Evolutionary conservation across 2,329 filamentous ascomycete genomes (phyloP), one percentile per base, ranked within the genome.

Genomic region (Metarhizium guizhouense): DNA sequence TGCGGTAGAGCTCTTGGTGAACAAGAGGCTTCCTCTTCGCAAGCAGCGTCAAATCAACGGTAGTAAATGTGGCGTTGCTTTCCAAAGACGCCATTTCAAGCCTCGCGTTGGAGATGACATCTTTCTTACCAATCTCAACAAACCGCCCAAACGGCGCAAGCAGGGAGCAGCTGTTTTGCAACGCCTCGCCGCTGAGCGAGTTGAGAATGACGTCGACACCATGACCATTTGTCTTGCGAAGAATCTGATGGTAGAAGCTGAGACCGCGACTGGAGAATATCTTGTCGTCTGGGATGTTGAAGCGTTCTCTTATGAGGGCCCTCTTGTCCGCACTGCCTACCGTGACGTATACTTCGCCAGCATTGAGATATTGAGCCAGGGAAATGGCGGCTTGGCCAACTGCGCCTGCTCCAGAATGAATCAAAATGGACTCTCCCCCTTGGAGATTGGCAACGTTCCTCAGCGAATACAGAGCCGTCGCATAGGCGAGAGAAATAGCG

Each of bases 121-220:
- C 73, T 47, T 68, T 61, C 56, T 64, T 63, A 1, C 73, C 70
- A 38, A 79, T 70, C 54, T 80, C 76, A 4, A 79, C 61, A 51
- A 79, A 76, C 3, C 71, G 68, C 2, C 76, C 76, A 58, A 75
- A 76, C n/a, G 66, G 67, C 47, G 72, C 72, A 29, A 80, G 63
- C 50, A 71, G 76, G 3, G 68, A 65, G 73, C 72, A 77, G 0
- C 74, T 72, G 38, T 73, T 71, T 1, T 67, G 66, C 2, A 77
- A 62, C 1, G 67, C 61, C 14, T 77, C 74, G 0, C 75, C 76
- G 2, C 70, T 61, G 0, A 78, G 65, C 0, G 72, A 76, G 62
- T 77, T 72, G 62, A 92, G 84, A 14, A 87, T 85, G 0, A 84
- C 83, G 68, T 92, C 87, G 1, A 86, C 86, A 11, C 88, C 88